Evolutionary conservation across 2,329 filamentous ascomycete genomes (phyloP).

Genomic region (Pseudopyrenochaeta lycopersici): DNA sequence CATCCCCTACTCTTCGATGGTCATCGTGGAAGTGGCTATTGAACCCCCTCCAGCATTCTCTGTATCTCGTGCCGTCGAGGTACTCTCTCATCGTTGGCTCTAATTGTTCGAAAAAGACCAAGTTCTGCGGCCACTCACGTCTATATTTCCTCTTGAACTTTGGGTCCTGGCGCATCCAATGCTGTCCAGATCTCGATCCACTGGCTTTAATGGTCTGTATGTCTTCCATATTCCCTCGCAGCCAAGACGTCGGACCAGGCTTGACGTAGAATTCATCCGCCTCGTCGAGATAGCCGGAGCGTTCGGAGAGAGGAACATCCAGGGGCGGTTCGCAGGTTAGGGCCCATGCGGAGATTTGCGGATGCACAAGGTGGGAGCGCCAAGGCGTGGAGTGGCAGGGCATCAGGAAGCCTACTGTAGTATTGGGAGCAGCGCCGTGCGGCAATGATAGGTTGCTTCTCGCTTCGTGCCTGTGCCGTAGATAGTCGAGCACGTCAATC

Average conservation of each 20-base stretch:
- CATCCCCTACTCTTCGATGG: conserved; percentile 67
- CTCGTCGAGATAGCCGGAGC: conserved; percentile 81
- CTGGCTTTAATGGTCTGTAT: conserved; percentile 27
- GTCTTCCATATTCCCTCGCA: conserved; percentile 53
- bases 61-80: conserved; percentile 59
- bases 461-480: conserved; percentile 77
- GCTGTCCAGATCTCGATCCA: conserved; percentile 30
- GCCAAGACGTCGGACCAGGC: conserved; percentile 55
- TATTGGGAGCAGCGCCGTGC: conserved; percentile 53
- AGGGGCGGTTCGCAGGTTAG: conserved; percentile 91
- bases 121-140: conserved; percentile 54
- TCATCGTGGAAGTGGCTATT: conserved; percentile 72
- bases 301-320: conserved; percentile 68
- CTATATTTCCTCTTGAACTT: conserved; percentile 26
- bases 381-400: conserved; percentile 97
- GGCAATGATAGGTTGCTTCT: conserved; percentile 38
- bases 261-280: conserved; percentile 87
- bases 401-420: conserved; percentile 81
- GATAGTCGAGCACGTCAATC: conserved; percentile 75
- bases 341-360: conserved; percentile 79
- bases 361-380: conserved; percentile 85
- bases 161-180: conserved; percentile 34
- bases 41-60: conserved; percentile 67
- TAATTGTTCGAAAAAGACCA: conserved; percentile 66
- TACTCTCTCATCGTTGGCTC: conserved; percentile 58